phyloP scores from a whole-genome alignment of 345 rosid species.

The Hibiscus mutabilis region DNA sequence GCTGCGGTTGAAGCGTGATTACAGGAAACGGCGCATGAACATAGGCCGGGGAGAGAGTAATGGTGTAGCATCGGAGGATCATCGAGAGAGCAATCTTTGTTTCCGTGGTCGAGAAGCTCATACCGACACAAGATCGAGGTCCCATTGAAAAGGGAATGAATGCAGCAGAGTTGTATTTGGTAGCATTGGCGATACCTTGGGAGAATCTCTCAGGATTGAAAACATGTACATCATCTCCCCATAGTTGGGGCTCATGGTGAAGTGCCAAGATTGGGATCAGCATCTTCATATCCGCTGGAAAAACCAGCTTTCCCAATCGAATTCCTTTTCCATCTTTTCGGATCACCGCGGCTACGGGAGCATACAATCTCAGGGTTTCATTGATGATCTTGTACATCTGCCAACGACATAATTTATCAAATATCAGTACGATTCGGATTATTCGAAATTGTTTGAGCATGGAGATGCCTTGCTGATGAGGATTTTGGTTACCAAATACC shows the following conservation, averaged over 20 bases:
- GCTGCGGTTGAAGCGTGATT: slow-evolving; percentile 12
- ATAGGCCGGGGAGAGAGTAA: slow-evolving; percentile 31
- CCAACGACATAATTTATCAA: background rate
- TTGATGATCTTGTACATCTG: slow-evolving; percentile 27
- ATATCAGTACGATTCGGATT: background rate
- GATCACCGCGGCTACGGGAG: slow-evolving; percentile 13
- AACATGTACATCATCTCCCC: slow-evolving; percentile 38
- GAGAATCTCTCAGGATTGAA: slow-evolving; percentile 45
- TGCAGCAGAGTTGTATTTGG: slow-evolving; percentile 25
- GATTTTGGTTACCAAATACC: slow-evolving; percentile 26
- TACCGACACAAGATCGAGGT: slow-evolving; percentile 33
- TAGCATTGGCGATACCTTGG: slow-evolving; percentile 39
- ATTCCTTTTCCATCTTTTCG: slow-evolving; percentile 19
- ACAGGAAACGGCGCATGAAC: slow-evolving; percentile 28
- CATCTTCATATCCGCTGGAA: slow-evolving; percentile 23
- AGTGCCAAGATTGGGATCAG: slow-evolving; percentile 17
- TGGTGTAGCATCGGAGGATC: slow-evolving; percentile 39
- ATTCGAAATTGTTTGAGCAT: slow-evolving; percentile 17
- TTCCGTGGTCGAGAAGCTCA: slow-evolving; percentile 28
- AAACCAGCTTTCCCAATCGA: slow-evolving; percentile 21
- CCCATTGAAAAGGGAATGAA: slow-evolving; percentile 41
- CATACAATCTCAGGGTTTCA: slow-evolving; percentile 32
- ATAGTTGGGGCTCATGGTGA: slow-evolving; percentile 29
- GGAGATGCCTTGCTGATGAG: slow-evolving; percentile 20
- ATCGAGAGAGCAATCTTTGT: slow-evolving; percentile 35